Percentiles rank a stretch among this genome's conserved stretches.
These are phyloP conservation scores for Fusarium drepaniforme DNA, from an alignment of 2,329 filamentous ascomycete genomes.

Conservation along the genomic window DNA sequence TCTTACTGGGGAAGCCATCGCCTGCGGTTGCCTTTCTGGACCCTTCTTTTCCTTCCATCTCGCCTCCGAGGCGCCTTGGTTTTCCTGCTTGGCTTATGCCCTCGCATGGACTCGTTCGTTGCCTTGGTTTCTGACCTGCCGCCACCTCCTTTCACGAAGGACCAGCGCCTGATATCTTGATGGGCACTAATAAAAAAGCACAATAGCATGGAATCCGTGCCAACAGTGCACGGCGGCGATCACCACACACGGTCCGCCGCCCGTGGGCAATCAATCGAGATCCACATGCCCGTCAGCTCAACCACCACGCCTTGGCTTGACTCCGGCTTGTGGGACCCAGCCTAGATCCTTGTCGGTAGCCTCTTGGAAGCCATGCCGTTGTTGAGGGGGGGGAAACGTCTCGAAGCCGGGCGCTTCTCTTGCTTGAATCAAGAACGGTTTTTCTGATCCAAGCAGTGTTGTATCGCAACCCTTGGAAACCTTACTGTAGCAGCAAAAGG, in stretches of 20 bases:
- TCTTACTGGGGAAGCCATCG: slow-evolving; percentile 1
- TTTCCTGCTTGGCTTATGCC: slow-evolving; percentile 5
- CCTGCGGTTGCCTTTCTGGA: slow-evolving; percentile 6
- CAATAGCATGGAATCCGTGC: slow-evolving; percentile 4
- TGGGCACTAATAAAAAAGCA: slow-evolving; percentile 11
- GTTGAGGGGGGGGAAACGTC: slow-evolving; percentile 9
- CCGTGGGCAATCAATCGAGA: slow-evolving; percentile 42
- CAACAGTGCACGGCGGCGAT: slow-evolving; percentile 38
- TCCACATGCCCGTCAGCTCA: slow-evolving; percentile 41
- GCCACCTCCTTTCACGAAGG: slow-evolving; percentile 19
- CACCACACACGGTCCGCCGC: slow-evolving; percentile 40
- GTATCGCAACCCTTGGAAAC: slow-evolving; percentile 24
- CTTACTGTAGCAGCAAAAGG: slow-evolving; percentile 21
- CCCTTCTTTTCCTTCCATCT: slow-evolving; percentile 19
- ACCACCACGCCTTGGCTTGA: slow-evolving; percentile 34
- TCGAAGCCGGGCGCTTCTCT: neutral
- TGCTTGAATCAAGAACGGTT: slow-evolving; percentile 10
- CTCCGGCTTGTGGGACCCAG: slow-evolving; percentile 40
- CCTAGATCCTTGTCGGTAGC: slow-evolving; percentile 32
- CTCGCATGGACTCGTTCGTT: slow-evolving; percentile 6
- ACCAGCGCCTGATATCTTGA: slow-evolving; percentile 15
- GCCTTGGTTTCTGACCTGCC: slow-evolving; percentile 19
- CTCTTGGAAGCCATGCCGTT: slow-evolving; percentile 25
- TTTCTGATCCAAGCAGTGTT: slow-evolving; percentile 24
- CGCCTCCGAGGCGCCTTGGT: slow-evolving; percentile 22